A percentile compares a stretch with the other conserved stretches of the same genome.
These are phyloP conservation scores for Suillus bovinus DNA, from an alignment of 768 basidiomycete genomes.

Conservation along the genomic window DNA sequence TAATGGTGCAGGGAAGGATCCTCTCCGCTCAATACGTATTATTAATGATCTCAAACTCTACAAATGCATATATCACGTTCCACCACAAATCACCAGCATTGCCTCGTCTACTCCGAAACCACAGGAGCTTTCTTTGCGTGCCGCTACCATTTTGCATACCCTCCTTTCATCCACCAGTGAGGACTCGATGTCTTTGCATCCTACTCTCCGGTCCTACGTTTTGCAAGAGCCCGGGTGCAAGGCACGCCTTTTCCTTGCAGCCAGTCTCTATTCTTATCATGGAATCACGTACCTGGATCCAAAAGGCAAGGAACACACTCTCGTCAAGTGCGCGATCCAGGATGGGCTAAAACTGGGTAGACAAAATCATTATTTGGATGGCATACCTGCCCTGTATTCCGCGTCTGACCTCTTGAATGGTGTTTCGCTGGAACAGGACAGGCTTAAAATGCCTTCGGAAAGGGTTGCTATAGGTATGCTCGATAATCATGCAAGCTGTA, in stretches of 20 bases:
- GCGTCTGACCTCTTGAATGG: slow-evolving; percentile 47
- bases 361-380: slow-evolving; percentile 76
- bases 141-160: slow-evolving; percentile 57
- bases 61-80: slow-evolving; percentile 61
- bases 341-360: slow-evolving; percentile 84
- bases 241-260: slow-evolving; percentile 76
- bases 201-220: slow-evolving; percentile 39
- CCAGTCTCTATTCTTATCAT: slow-evolving; percentile 71
- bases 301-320: slow-evolving; percentile 61
- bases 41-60: slow-evolving; percentile 76
- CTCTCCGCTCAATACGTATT: slow-evolving; percentile 71
- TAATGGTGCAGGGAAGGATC: slow-evolving; percentile 70
- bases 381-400: slow-evolving; percentile 65
- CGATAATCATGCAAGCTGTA: background rate
- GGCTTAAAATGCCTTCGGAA: slow-evolving; percentile 43
- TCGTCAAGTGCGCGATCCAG: slow-evolving; percentile 70
- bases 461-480: slow-evolving; percentile 59
- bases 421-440: slow-evolving; percentile 32
- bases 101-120: slow-evolving; percentile 47
- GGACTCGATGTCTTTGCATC: slow-evolving; percentile 43
- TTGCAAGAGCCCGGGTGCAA: slow-evolving; percentile 32
- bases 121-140: slow-evolving; percentile 47
- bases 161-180: slow-evolving; percentile 37
- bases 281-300: slow-evolving; percentile 57
- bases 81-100: slow-evolving; percentile 40